These are phyloP conservation scores for Cadophora malorum DNA, from an alignment of 2,329 filamentous ascomycete species.

Conservation along the genomic window DNA sequence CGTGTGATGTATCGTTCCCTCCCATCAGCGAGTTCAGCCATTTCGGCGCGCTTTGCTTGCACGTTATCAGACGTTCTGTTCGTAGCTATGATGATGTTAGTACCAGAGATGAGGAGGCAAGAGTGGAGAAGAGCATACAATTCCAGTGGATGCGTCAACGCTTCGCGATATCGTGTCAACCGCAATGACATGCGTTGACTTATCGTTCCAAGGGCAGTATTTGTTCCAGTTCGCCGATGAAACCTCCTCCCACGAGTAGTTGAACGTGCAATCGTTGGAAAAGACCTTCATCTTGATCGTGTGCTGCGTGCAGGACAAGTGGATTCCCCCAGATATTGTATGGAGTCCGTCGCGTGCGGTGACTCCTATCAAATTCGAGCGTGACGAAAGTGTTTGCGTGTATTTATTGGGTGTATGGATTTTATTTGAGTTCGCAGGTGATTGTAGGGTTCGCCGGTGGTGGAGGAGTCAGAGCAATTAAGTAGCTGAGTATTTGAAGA, in stretches of 20 bases:
- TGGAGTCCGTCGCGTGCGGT: constrained; percentile 23
- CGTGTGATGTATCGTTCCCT: constrained; percentile 79
- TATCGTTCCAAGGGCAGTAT: constrained; percentile 98
- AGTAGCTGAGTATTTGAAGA: not conserved
- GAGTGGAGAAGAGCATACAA: constrained; percentile 57
- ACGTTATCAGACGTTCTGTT: constrained; percentile 72
- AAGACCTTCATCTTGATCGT: constrained; percentile 85
- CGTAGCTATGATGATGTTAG: constrained; percentile 57
- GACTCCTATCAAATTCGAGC: not conserved
- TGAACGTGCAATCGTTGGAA: constrained; percentile 84
- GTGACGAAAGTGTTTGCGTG: not conserved
- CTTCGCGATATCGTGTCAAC: constrained; percentile 88
- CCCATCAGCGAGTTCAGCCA: constrained; percentile 85
- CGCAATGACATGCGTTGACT: constrained; percentile 94
- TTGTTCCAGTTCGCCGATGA: constrained; percentile 98
- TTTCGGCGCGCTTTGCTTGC: constrained; percentile 71
- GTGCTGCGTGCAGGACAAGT: constrained; percentile 37
- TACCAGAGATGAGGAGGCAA: not conserved
- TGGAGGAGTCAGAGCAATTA: constrained; percentile 8
- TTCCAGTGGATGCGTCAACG: constrained; percentile 68
- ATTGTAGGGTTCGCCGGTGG: not conserved
- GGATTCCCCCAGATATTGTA: constrained; percentile 14
- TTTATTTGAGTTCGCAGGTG: not conserved
- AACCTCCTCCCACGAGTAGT: constrained; percentile 99
- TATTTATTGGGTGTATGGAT: not conserved